Evolutionary conservation across 2,329 filamentous ascomycete species (phyloP).

Genomic region (Lasiodiplodia sp.): DNA sequence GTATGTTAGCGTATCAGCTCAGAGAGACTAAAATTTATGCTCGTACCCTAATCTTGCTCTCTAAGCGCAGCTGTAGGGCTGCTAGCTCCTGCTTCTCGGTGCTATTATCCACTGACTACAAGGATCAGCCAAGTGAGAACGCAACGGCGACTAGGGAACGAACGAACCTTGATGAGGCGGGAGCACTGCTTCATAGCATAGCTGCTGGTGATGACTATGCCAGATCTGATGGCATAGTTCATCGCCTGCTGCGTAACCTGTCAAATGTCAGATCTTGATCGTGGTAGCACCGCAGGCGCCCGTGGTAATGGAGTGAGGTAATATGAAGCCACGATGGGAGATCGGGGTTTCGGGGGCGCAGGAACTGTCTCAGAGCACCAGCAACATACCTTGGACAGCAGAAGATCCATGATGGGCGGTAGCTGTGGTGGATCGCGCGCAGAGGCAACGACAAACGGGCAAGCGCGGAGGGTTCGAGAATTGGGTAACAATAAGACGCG

Average conservation of each 20-base stretch:
- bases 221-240: conserved; percentile 88
- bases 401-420: conserved; percentile 70
- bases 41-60: conserved; percentile 82
- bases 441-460: conserved; percentile 29
- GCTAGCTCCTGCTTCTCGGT: conserved; percentile 73
- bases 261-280: conserved; percentile 28
- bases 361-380: background rate
- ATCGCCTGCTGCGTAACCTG: conserved; percentile 79
- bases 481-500: conserved; percentile 30
- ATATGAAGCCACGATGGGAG: background rate
- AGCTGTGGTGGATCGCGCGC: background rate
- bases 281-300: background rate
- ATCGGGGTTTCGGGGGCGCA: background rate
- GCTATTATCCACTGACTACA: conserved; percentile 3
- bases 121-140: conserved; percentile 34
- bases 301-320: background rate
- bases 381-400: conserved; percentile 63
- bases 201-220: conserved; percentile 81
- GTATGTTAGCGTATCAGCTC: background rate
- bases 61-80: conserved; percentile 73
- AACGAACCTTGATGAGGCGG: conserved; percentile 70
- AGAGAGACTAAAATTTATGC: conserved; percentile 12
- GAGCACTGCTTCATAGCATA: conserved; percentile 87
- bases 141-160: background rate
- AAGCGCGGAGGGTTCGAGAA: conserved; percentile 31